Conservation (phyloP, 306 rosid genomes). For the Mimosa pudica region DNA sequence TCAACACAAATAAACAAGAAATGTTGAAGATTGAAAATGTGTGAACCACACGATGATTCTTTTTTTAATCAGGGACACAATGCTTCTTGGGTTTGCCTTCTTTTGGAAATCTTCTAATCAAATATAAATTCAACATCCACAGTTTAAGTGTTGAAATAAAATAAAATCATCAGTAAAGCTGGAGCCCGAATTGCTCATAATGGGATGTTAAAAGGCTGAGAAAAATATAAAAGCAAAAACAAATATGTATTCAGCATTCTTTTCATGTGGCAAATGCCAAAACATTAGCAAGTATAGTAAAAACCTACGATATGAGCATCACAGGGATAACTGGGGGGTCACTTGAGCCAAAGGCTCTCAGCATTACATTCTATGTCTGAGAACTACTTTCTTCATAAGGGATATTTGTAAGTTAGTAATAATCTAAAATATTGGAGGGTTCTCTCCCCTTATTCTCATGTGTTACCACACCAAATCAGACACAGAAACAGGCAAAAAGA, state of each 20-base stretch:
- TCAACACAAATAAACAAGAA: conserved; percentile 1
- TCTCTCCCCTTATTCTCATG: not conserved
- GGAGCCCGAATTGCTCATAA: conserved; percentile 10
- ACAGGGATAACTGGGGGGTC: not conserved
- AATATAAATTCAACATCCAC: conserved; percentile 15
- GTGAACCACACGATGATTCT: conserved; percentile 17
- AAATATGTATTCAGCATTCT: not conserved
- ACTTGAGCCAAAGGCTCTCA: not conserved
- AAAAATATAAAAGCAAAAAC: not conserved
- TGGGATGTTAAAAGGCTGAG: conserved; percentile 2
- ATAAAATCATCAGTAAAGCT: conserved; percentile 5
- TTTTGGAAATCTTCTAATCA: conserved; percentile 3
- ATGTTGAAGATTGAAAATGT: conserved; percentile 1
- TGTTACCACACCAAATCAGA: conserved; percentile 7
- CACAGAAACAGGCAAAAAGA: conserved; percentile 26
- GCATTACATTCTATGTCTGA: conserved; percentile 5
- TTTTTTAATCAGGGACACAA: not conserved
- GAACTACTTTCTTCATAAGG: not conserved
- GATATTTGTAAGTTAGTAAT: conserved; percentile 1
- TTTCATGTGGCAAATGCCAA: not conserved
- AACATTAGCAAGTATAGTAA: not conserved
- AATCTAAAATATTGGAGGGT: conserved; percentile 8
- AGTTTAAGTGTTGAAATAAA: not conserved
- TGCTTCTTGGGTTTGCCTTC: conserved; percentile 19
- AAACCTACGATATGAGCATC: not conserved